phyloP scores from a whole-genome alignment of 805 yeast species.

The Tetrapisispora arboricola region DNA sequence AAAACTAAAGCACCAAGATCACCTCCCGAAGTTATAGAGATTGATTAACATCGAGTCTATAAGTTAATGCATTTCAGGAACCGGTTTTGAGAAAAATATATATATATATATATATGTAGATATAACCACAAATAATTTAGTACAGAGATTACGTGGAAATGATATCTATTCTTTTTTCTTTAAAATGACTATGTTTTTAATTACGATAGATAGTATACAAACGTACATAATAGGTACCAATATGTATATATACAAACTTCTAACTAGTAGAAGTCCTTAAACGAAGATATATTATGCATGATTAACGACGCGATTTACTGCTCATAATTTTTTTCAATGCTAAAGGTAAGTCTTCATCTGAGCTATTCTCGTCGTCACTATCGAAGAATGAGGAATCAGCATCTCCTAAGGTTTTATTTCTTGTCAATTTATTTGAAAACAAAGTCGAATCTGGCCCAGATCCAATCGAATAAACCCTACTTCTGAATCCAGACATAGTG shows the following conservation, averaged over 20 bases:
- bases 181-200: too few relatives aligned
- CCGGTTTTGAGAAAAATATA: too few relatives aligned
- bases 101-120: too few relatives aligned
- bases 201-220: too few relatives aligned
- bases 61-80: not conserved
- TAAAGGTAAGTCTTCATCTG: conserved; percentile 30
- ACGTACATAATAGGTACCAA: too few relatives aligned
- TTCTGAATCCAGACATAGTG: conserved; percentile 26
- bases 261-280: too few relatives aligned
- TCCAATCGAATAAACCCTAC: conserved; percentile 31
- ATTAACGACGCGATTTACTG: conserved; percentile 10
- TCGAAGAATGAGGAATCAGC: conserved; percentile 1
- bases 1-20: conserved; percentile 47
- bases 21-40: conserved; percentile 65
- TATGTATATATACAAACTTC: too few relatives aligned
- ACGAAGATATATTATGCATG: not conserved
- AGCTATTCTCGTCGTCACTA: conserved; percentile 14
- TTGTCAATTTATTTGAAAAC: conserved; percentile 5
- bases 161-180: too few relatives aligned
- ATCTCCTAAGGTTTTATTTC: conserved; percentile 13
- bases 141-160: too few relatives aligned
- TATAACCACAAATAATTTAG: too few relatives aligned
- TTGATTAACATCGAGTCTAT: conserved; percentile 38
- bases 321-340: conserved; percentile 31
- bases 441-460: conserved; percentile 8